Conservation (phyloP, 2,329 filamentous ascomycete species). For the Xylariaceae sp. region DNA sequence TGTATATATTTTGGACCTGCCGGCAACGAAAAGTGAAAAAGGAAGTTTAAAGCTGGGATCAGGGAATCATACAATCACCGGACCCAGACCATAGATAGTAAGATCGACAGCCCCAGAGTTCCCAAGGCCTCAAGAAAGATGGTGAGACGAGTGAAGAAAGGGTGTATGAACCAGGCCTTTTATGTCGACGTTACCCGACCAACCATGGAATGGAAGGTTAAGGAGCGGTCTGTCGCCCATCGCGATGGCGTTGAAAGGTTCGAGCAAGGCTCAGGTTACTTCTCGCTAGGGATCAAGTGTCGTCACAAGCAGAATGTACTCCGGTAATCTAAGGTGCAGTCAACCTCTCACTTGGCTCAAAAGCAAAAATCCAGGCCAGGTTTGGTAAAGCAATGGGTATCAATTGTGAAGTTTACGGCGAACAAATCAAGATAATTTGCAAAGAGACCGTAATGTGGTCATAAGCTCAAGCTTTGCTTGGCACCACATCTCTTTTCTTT, state of each 20-base stretch:
- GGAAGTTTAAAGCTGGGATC: neutral
- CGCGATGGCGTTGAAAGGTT: neutral
- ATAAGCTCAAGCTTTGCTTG: neutral
- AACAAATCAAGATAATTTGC: neutral
- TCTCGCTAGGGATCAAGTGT: neutral
- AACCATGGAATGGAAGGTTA: neutral
- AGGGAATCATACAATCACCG: slow-evolving; percentile 8
- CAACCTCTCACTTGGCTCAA: neutral
- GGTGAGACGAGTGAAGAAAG: slow-evolving; percentile 1
- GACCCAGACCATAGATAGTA: slow-evolving; percentile 4
- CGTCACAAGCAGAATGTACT: neutral
- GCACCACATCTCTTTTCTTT: neutral
- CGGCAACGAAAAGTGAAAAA: slow-evolving; percentile 1
- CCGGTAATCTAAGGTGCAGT: neutral
- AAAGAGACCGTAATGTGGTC: neutral
- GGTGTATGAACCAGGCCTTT: neutral
- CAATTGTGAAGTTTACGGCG: slow-evolving; percentile 13
- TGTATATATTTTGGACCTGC: slow-evolving; percentile 4
- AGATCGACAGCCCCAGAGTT: neutral
- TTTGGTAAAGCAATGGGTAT: slow-evolving; percentile 12
- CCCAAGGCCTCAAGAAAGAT: neutral
- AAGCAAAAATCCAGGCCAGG: neutral
- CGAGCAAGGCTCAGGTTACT: neutral
- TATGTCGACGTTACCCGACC: slow-evolving; percentile 2
- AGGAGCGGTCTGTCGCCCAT: neutral